Evolutionary conservation across 805 yeast species (phyloP).

Genomic region (Sugiyamaella smithiae): DNA sequence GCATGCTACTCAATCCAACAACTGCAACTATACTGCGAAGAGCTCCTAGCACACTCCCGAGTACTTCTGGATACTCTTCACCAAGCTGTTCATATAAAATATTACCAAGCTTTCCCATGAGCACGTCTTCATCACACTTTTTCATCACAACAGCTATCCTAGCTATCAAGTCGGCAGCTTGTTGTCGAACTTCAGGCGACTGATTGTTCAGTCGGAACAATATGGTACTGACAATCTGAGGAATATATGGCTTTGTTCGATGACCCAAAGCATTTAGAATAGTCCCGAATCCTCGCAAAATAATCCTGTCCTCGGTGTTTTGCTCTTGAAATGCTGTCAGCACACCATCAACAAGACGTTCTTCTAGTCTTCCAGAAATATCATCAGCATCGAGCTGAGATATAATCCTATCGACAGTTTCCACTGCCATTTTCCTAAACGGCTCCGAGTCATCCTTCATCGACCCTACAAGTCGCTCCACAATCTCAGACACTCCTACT

Average conservation of each 20-base stretch:
- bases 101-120: slow-evolving; percentile 65
- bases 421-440: slow-evolving; percentile 74
- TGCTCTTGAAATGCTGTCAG: slow-evolving; percentile 78
- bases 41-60: slow-evolving; percentile 80
- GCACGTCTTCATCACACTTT: slow-evolving; percentile 58
- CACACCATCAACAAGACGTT: slow-evolving; percentile 73
- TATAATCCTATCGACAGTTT: slow-evolving; percentile 59
- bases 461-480: slow-evolving; percentile 54
- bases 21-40: slow-evolving; percentile 58
- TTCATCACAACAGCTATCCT: slow-evolving; percentile 64
- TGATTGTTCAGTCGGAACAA: slow-evolving; percentile 72
- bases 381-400: slow-evolving; percentile 51
- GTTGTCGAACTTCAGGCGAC: slow-evolving; percentile 69
- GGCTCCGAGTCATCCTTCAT: slow-evolving; percentile 83
- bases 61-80: slow-evolving; percentile 89
- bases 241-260: slow-evolving; percentile 67
- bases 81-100: slow-evolving; percentile 89
- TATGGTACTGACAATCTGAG: slow-evolving; percentile 67
- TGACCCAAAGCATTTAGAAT: slow-evolving; percentile 59
- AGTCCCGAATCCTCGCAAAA: slow-evolving; percentile 62
- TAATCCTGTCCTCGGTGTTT: slow-evolving; percentile 49
- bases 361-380: slow-evolving; percentile 58
- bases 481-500: slow-evolving; percentile 59
- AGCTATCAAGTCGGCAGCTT: slow-evolving; percentile 75
- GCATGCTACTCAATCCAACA: slow-evolving; percentile 57